Conservation (phyloP, 2,329 filamentous ascomycete species). For the Beauveria sp. region DNA sequence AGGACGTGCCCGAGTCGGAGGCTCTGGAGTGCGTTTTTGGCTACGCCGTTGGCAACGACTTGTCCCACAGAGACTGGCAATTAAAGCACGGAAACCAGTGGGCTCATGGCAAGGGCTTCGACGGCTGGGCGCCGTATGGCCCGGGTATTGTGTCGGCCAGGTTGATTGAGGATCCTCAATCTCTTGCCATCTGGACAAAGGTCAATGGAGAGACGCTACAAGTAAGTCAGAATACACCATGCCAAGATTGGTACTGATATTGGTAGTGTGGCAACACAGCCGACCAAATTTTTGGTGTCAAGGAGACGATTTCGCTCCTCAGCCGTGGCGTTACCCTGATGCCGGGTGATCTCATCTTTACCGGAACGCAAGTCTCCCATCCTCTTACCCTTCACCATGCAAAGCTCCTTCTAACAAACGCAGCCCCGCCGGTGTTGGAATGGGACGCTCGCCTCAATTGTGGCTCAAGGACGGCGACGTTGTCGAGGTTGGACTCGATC, state of each 20-base stretch:
- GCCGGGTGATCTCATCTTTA: slow-evolving; percentile 59
- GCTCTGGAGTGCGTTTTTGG: slow-evolving; percentile 69
- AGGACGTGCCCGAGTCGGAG: slow-evolving; percentile 54
- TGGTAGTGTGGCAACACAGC: slow-evolving; percentile 43
- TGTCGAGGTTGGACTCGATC: slow-evolving; percentile 60
- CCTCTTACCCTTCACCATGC: not conserved
- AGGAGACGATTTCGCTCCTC: slow-evolving; percentile 50
- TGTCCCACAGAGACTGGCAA: slow-evolving; percentile 76
- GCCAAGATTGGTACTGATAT: not conserved
- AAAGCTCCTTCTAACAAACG: not conserved
- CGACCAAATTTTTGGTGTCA: slow-evolving; percentile 58
- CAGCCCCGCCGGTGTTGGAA: slow-evolving; percentile 62
- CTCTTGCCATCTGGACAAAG: slow-evolving; percentile 47
- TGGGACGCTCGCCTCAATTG: slow-evolving; percentile 57
- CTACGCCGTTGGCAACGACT: slow-evolving; percentile 69
- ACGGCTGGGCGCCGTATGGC: slow-evolving; percentile 67
- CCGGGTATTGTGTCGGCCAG: slow-evolving; percentile 58
- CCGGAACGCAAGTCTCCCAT: slow-evolving; percentile 44
- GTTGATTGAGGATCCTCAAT: slow-evolving; percentile 50
- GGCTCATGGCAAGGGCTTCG: slow-evolving; percentile 66
- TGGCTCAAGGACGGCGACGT: slow-evolving; percentile 66
- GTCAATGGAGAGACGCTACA: slow-evolving; percentile 53
- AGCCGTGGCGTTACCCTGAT: slow-evolving; percentile 55
- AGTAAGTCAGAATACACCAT: slow-evolving; percentile 20
- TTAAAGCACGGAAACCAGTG: slow-evolving; percentile 62